phyloP scores from a whole-genome alignment of 192 early-diverging fungal species.

The Backusella australiensis region DNA sequence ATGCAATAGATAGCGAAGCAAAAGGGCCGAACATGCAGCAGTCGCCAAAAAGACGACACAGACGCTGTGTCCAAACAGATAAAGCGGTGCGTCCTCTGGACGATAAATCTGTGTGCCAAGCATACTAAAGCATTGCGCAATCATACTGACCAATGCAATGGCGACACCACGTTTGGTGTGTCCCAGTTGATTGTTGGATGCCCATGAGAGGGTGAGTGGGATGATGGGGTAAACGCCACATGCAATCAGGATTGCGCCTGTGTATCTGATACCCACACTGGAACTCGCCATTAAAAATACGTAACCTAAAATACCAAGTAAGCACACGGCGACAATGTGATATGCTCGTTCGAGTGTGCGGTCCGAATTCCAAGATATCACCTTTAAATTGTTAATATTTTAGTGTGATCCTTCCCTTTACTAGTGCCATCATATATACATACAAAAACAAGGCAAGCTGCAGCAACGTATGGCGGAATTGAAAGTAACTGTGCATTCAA shows the following conservation, averaged over 20 bases:
- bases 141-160: constrained; percentile 46
- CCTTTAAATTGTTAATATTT: background rate
- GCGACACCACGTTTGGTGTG: constrained; percentile 60
- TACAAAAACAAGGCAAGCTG: constrained; percentile 40
- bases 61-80: constrained; percentile 42
- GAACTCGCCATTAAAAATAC: constrained; percentile 39
- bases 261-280: constrained; percentile 26
- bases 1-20: constrained; percentile 22
- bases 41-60: constrained; percentile 24
- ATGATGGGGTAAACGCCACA: constrained; percentile 44
- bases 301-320: constrained; percentile 40
- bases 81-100: constrained; percentile 47
- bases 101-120: constrained; percentile 62
- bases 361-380: constrained; percentile 48
- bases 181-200: constrained; percentile 57
- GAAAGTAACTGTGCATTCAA: constrained; percentile 20
- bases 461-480: constrained; percentile 16
- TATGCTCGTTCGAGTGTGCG: constrained; percentile 44
- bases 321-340: constrained; percentile 34
- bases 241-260: constrained; percentile 28
- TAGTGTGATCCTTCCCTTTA: background rate
- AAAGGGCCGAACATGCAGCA: constrained; percentile 15
- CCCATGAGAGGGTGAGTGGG: constrained; percentile 47
- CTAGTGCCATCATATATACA: background rate
- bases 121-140: constrained; percentile 49